Percentiles rank a stretch among this genome's conserved stretches.
phyloP scores from a whole-genome alignment of 345 rosid genomes.

The Excoecaria agallocha region DNA sequence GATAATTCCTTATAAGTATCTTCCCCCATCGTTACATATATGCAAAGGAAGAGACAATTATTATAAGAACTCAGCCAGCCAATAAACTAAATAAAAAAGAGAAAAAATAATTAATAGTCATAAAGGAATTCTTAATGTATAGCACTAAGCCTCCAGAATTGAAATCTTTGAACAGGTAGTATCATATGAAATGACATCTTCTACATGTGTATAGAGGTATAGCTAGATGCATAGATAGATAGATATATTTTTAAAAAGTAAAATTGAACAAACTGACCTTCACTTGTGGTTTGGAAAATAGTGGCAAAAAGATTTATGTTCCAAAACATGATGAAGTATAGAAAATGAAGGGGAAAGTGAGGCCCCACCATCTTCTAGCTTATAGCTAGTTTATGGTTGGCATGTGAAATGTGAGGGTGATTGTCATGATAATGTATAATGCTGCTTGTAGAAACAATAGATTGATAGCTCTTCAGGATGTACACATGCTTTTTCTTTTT shows the following conservation, averaged over 20 bases:
- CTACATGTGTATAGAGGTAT: no score
- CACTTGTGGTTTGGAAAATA: background rate
- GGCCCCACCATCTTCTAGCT: constrained; percentile 6
- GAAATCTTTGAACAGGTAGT: background rate
- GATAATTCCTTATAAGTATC: no score
- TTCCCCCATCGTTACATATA: no score
- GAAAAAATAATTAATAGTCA: no score
- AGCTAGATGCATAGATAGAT: no score
- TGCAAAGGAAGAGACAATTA: no score
- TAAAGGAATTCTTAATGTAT: background rate
- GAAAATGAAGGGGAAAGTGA: background rate
- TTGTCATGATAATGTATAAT: background rate
- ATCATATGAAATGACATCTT: background rate
- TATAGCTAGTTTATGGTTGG: background rate
- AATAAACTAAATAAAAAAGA: no score
- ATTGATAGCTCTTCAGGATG: background rate
- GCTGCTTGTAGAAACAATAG: background rate
- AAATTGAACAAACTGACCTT: no score
- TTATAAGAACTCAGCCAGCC: no score
- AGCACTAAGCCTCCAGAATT: background rate
- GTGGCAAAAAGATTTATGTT: no score
- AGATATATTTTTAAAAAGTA: no score
- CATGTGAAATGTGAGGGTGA: background rate
- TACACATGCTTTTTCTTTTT: background rate
- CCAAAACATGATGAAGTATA: background rate